These are phyloP conservation scores for Candida sanyiensis DNA, from an alignment of 805 yeast genomes.

Conservation along the genomic window DNA sequence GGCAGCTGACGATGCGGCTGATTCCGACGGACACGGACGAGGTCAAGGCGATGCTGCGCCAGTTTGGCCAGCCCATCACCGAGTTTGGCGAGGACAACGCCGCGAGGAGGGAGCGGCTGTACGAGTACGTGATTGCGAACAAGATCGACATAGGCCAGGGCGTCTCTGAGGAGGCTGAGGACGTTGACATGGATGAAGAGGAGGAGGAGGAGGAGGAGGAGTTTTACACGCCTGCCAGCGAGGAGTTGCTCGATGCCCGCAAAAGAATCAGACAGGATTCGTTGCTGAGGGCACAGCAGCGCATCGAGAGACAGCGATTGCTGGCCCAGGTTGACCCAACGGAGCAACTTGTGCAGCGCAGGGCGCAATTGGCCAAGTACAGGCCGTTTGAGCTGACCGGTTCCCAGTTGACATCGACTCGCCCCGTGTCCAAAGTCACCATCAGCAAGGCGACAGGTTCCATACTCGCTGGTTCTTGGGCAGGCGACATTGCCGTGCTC, in stretches of 20 bases:
- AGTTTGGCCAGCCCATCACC: slow-evolving; percentile 51
- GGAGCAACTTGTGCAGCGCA: slow-evolving; percentile 40
- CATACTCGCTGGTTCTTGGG: slow-evolving; percentile 78
- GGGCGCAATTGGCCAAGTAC: slow-evolving; percentile 34
- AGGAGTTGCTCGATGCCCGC: slow-evolving; percentile 48
- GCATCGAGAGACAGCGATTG: slow-evolving; percentile 35
- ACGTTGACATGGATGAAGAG: slow-evolving; percentile 24
- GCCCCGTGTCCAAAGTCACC: slow-evolving; percentile 62
- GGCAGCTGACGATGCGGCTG: slow-evolving; percentile 23
- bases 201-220: slow-evolving; percentile 65
- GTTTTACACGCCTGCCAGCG: slow-evolving; percentile 76
- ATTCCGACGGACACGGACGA: slow-evolving; percentile 66
- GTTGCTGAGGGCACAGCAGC: slow-evolving; percentile 35
- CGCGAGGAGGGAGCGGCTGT: slow-evolving; percentile 56
- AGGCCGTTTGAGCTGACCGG: slow-evolving; percentile 44
- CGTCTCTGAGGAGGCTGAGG: slow-evolving; percentile 19
- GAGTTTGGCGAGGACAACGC: slow-evolving; percentile 53
- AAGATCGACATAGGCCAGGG: slow-evolving; percentile 24
- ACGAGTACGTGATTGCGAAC: slow-evolving; percentile 35
- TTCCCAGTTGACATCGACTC: slow-evolving; percentile 60
- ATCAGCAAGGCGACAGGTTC: slow-evolving; percentile 32
- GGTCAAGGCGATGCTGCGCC: slow-evolving; percentile 45
- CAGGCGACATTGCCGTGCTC: slow-evolving; percentile 59
- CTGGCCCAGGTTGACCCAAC: slow-evolving; percentile 32
- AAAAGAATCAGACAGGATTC: slow-evolving; percentile 47